Conservation (phyloP, 306 rosid species). For the Lathyrus sativus region DNA sequence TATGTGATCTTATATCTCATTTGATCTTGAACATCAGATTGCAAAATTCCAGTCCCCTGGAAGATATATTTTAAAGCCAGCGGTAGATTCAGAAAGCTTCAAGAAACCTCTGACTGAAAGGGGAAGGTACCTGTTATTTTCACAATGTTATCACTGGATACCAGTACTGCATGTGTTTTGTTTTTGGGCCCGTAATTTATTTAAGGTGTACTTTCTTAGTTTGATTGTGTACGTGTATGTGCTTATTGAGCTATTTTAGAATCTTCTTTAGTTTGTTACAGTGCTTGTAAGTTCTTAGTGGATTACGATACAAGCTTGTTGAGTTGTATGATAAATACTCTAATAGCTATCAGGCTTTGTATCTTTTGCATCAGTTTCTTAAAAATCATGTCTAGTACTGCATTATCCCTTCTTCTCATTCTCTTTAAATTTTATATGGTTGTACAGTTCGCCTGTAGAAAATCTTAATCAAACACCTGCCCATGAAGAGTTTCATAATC, state of each 20-base stretch:
- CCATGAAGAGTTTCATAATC: slow-evolving; percentile 60
- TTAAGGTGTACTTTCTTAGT: slow-evolving; percentile 24
- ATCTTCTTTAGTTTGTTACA: slow-evolving; percentile 1
- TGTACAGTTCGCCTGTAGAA: slow-evolving; percentile 80
- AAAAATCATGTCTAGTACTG: slow-evolving; percentile 10
- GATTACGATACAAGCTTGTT: slow-evolving; percentile 3
- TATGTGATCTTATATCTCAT: slow-evolving; percentile 42
- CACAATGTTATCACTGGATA: slow-evolving; percentile 17
- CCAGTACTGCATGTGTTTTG: slow-evolving; percentile 10
- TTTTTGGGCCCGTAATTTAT: slow-evolving; percentile 32
- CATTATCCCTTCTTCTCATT: slow-evolving; percentile 15
- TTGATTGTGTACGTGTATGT: background rate
- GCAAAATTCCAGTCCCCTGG: slow-evolving; percentile 83
- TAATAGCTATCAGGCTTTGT: background rate
- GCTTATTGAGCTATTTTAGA: slow-evolving; percentile 1
- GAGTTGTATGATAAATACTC: slow-evolving; percentile 1
- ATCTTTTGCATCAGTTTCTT: slow-evolving; percentile 16
- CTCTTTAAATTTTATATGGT: slow-evolving; percentile 4
- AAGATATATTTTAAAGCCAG: slow-evolving; percentile 68
- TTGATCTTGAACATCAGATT: slow-evolving; percentile 65
- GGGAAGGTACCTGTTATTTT: slow-evolving; percentile 69
- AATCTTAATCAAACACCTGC: slow-evolving; percentile 54
- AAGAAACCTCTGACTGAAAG: slow-evolving; percentile 68
- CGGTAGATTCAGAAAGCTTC: slow-evolving; percentile 60
- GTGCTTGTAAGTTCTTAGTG: background rate